These are phyloP conservation scores for Lepiota venenata DNA, from an alignment of 768 basidiomycete species.

Conservation along the genomic window DNA sequence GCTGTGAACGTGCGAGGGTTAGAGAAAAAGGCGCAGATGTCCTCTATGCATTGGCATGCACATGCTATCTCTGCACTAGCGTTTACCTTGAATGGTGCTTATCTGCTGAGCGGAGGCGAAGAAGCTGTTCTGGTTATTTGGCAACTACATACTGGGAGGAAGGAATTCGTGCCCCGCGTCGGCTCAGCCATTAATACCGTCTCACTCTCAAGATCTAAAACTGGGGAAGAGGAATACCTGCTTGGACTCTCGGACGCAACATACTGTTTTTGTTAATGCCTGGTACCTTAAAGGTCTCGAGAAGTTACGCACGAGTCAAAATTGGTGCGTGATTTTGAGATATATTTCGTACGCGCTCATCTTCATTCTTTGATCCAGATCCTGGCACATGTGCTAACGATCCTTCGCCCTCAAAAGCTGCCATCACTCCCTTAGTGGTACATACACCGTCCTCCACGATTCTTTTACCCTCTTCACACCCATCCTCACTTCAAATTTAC, in stretches of 20 bases:
- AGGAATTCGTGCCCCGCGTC: conserved; percentile 90
- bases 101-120: conserved; percentile 91
- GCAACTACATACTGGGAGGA: conserved; percentile 86
- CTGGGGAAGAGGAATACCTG: conserved; percentile 81
- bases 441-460: conserved; percentile 74
- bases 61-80: conserved; percentile 85
- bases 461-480: conserved; percentile 90
- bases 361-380: conserved; percentile 20
- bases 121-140: conserved; percentile 97
- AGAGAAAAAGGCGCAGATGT: conserved; percentile 81
- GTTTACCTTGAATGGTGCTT: conserved; percentile 90
- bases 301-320: conserved; percentile 75
- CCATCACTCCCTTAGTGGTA: conserved; percentile 63
- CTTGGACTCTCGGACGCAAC: conserved; percentile 81
- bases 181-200: conserved; percentile 82
- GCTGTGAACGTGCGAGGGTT: conserved; percentile 51
- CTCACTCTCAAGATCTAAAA: conserved; percentile 46
- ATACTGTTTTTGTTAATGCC: conserved; percentile 69
- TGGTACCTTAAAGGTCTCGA: conserved; percentile 67
- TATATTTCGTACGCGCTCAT: conserved; percentile 4
- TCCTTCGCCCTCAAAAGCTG: conserved; percentile 36
- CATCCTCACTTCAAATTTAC: conserved; percentile 92
- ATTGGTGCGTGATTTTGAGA: conserved; percentile 45
- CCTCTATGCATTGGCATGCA: conserved; percentile 94
- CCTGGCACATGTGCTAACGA: conserved; percentile 24